These are phyloP conservation scores for Blastobotrys robertii DNA, from an alignment of 805 yeast genomes.

Conservation along the genomic window DNA sequence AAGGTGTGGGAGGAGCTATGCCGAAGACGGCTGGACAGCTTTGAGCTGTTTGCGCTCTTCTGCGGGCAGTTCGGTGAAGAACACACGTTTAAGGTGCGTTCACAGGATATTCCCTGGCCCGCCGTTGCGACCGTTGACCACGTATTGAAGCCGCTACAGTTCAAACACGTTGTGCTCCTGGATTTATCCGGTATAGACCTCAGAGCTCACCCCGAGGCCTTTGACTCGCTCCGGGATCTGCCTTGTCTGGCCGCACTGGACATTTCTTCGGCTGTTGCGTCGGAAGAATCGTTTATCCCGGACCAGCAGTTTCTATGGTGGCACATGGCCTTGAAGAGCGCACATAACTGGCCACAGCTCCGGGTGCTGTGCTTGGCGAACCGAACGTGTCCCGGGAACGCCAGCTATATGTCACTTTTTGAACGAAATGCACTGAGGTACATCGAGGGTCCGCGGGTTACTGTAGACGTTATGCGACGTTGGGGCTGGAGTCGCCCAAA, in stretches of 20 bases:
- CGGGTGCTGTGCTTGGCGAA: constrained; percentile 10
- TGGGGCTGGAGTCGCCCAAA: too few species aligned
- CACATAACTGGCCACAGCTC: constrained; percentile 7
- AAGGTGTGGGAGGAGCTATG: constrained; percentile 13
- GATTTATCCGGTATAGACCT: constrained; percentile 6
- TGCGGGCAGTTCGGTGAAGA: constrained; percentile 6
- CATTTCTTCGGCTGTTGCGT: constrained; percentile 5
- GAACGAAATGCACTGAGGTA: too few species aligned
- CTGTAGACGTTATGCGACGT: too few species aligned
- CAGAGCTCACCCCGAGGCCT: neutral
- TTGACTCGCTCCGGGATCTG: constrained; percentile 2
- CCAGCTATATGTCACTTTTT: neutral
- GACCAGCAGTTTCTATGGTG: constrained; percentile 8
- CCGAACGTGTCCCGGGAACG: neutral
- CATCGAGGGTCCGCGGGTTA: too few species aligned
- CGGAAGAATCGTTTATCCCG: neutral
- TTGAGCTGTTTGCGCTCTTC: constrained; percentile 10
- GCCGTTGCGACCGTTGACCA: neutral
- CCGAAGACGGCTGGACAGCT: constrained; percentile 11
- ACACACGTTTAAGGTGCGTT: constrained; percentile 10
- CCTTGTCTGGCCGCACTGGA: constrained; percentile 11
- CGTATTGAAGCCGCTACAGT: neutral
- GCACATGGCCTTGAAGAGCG: constrained; percentile 8
- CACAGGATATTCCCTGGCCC: constrained; percentile 2
- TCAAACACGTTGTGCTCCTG: constrained; percentile 5